Conservation (phyloP, 257 asterid genomes). For the Ilex asprella region DNA sequence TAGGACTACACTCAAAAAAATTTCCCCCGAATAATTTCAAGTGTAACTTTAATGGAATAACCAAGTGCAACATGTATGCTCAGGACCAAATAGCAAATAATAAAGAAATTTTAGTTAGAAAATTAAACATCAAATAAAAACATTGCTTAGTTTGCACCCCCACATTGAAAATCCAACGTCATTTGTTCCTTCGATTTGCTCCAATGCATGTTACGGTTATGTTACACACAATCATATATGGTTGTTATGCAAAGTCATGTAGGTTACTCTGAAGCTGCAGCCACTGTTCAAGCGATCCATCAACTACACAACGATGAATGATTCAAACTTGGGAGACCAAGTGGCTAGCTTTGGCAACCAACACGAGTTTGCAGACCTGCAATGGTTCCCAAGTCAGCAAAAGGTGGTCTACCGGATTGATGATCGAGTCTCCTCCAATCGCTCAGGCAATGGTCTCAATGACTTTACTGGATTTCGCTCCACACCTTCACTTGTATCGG, state of each 20-base stretch:
- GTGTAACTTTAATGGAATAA: no score
- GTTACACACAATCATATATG: background rate
- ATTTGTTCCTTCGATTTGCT: no score
- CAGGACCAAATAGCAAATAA: background rate
- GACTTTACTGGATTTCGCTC: slow-evolving; percentile 18
- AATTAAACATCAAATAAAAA: background rate
- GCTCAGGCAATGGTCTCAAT: slow-evolving; percentile 15
- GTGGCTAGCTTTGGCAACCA: slow-evolving; percentile 10
- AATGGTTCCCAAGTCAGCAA: slow-evolving; percentile 20
- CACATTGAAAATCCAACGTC: no score
- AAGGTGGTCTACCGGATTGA: slow-evolving; percentile 15
- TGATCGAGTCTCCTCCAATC: slow-evolving; percentile 12
- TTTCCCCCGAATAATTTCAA: no score
- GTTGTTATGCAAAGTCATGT: background rate
- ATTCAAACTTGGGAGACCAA: slow-evolving; percentile 14
- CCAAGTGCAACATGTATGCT: no score
- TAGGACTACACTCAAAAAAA: no score
- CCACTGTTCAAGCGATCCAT: slow-evolving; percentile 23
- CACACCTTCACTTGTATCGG: slow-evolving; percentile 5
- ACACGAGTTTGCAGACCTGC: slow-evolving; percentile 24
- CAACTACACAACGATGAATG: slow-evolving; percentile 7
- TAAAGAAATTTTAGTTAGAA: background rate
- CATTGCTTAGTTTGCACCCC: background rate
- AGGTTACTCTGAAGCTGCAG: slow-evolving; percentile 19
- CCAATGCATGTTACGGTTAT: no score